Conservation (phyloP, 1,139 yeast species). For the Citeromyces siamensis region DNA sequence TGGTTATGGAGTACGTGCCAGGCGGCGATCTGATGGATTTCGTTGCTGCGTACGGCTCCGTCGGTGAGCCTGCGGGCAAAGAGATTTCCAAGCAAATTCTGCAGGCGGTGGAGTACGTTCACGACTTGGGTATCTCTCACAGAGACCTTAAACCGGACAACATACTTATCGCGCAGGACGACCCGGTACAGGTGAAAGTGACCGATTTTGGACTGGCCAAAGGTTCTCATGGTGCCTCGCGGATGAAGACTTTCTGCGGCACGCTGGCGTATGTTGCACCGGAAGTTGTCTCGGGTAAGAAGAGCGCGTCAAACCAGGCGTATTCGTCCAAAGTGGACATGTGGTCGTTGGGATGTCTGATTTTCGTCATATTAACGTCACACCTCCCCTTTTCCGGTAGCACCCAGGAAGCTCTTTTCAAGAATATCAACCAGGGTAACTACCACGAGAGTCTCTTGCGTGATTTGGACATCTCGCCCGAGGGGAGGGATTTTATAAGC, state of each 20-base stretch:
- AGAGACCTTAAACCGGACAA: conserved; percentile 92
- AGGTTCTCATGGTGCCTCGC: conserved; percentile 60
- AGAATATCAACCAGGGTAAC: conserved; percentile 63
- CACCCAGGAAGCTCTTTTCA: conserved; percentile 77
- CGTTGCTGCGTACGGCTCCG: conserved; percentile 84
- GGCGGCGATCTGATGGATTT: conserved; percentile 99
- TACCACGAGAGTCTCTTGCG: conserved; percentile 72
- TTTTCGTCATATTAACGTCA: conserved; percentile 81
- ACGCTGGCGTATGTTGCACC: conserved; percentile 89
- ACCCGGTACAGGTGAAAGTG: conserved; percentile 79
- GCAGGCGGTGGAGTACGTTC: conserved; percentile 79
- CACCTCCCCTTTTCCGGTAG: conserved; percentile 91
- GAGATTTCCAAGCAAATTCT: conserved; percentile 78
- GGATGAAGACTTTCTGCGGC: conserved; percentile 72
- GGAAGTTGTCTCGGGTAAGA: conserved; percentile 71
- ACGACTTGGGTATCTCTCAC: conserved; percentile 80
- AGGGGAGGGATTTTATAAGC: conserved; percentile 59
- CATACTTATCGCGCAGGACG: conserved; percentile 80
- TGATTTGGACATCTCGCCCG: conserved; percentile 49
- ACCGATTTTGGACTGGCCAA: conserved; percentile 86
- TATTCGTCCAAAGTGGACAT: conserved; percentile 87
- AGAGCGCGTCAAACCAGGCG: conserved; percentile 4
- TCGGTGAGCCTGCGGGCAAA: conserved; percentile 82
- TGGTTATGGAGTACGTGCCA: conserved; percentile 90
- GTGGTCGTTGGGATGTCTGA: conserved; percentile 92